Conservation (phyloP, 108 stramenopile species). For the Bacterosira constricta region DNA sequence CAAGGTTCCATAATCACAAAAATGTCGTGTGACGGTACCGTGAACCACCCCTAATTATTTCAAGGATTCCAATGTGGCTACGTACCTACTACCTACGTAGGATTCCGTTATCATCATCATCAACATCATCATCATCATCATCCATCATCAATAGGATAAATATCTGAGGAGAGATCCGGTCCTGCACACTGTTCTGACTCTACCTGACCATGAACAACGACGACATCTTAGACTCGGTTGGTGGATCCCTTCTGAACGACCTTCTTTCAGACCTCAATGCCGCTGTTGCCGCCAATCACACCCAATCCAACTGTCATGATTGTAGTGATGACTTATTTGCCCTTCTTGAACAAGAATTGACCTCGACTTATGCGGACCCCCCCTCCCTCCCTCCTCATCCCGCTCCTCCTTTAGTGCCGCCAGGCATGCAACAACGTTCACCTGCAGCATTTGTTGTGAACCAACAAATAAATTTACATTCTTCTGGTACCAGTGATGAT, state of each 20-base stretch:
- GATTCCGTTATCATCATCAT: not conserved
- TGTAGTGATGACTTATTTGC: conserved; percentile 48
- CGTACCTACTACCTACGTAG: not conserved
- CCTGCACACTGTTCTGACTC: too few species aligned
- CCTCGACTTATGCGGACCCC: conserved; percentile 9
- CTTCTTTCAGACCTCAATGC: conserved; percentile 77
- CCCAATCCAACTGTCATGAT: conserved; percentile 27
- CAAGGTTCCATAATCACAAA: too few species aligned
- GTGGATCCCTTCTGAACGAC: conserved; percentile 81
- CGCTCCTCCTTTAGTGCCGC: too few species aligned
- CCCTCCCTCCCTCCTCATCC: conserved; percentile 9
- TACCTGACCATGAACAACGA: not conserved
- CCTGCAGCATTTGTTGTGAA: conserved; percentile 71
- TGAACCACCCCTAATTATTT: too few species aligned
- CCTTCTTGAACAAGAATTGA: conserved; percentile 68
- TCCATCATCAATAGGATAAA: too few species aligned
- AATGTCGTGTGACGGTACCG: too few species aligned
- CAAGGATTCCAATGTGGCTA: too few species aligned
- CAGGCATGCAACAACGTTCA: too few species aligned
- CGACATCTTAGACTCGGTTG: conserved; percentile 37
- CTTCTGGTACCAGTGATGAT: conserved; percentile 40
- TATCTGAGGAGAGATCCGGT: too few species aligned
- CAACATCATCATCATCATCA: not conserved
- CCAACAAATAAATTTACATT: not conserved
- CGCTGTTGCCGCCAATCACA: conserved; percentile 27